These are phyloP conservation scores for Calonectria henricotiae DNA, from an alignment of 2,329 filamentous ascomycete genomes.

Conservation along the genomic window DNA sequence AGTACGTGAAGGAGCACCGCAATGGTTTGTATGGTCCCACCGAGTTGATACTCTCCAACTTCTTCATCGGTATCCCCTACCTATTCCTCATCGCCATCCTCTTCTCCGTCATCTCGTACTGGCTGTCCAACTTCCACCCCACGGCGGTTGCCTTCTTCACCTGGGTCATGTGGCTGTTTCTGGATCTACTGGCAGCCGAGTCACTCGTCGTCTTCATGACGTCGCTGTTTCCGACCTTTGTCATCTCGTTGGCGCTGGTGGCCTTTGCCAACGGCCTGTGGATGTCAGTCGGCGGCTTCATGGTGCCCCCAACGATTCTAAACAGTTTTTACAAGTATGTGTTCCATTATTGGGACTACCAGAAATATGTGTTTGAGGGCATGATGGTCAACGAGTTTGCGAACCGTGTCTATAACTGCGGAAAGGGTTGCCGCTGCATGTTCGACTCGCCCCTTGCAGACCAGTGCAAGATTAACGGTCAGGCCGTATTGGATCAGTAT, in stretches of 20 bases:
- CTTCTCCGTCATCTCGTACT: slow-evolving; percentile 85
- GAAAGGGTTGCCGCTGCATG: slow-evolving; percentile 76
- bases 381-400: slow-evolving; percentile 95
- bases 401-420: slow-evolving; percentile 70
- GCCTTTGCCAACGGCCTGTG: slow-evolving; percentile 92
- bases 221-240: slow-evolving; percentile 83
- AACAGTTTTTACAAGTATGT: slow-evolving; percentile 91
- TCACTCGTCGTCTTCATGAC: slow-evolving; percentile 85
- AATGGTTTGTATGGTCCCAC: slow-evolving; percentile 87
- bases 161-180: slow-evolving; percentile 88
- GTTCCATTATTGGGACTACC: slow-evolving; percentile 92
- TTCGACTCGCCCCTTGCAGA: slow-evolving; percentile 71
- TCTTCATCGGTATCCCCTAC: slow-evolving; percentile 86
- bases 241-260: slow-evolving; percentile 83
- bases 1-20: slow-evolving; percentile 75
- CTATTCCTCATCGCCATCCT: slow-evolving; percentile 84
- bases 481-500: slow-evolving; percentile 79
- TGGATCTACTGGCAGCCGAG: slow-evolving; percentile 87
- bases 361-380: slow-evolving; percentile 88
- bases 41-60: slow-evolving; percentile 84
- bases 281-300: slow-evolving; percentile 90
- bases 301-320: slow-evolving; percentile 80
- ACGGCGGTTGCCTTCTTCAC: slow-evolving; percentile 79
- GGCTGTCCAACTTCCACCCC: slow-evolving; percentile 83
- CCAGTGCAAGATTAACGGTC: slow-evolving; percentile 80